Evolutionary conservation across 208 protist species (phyloP).

Genomic region (Pavlovales sp.): DNA sequence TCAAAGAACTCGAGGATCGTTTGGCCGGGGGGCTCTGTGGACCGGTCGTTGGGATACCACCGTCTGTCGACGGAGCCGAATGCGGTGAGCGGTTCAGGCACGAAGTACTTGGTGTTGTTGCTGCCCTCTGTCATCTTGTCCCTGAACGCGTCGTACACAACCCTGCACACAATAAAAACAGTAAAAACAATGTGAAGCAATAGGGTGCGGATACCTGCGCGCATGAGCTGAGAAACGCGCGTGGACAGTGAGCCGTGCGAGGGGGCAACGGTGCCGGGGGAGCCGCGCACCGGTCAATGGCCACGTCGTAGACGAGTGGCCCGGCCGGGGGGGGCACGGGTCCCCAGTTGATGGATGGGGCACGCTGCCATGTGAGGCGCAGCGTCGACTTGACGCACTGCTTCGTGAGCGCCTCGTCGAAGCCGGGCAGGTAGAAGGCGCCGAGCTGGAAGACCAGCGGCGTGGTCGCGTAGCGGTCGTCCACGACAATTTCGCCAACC

Average conservation of each 20-base stretch:
- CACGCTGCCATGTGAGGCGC: background rate
- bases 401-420: slow-evolving; percentile 1
- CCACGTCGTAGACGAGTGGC: background rate
- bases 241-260: too few species aligned
- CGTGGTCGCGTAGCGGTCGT: slow-evolving; percentile 6
- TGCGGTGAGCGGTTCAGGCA: background rate
- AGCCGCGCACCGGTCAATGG: background rate
- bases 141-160: background rate
- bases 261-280: too few species aligned
- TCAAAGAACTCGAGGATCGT: too few species aligned
- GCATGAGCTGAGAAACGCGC: background rate
- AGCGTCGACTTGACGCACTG: background rate
- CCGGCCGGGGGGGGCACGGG: background rate
- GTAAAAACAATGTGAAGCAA: background rate
- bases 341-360: background rate
- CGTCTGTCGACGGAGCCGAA: background rate
- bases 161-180: background rate
- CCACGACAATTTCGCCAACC: background rate
- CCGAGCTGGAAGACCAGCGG: slow-evolving; percentile 30
- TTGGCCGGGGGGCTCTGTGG: too few species aligned
- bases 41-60: too few species aligned
- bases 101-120: background rate
- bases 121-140: slow-evolving; percentile 24
- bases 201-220: background rate
- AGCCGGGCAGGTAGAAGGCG: slow-evolving; percentile 23